Evolutionary conservation across 306 rosid species (phyloP), one percentile per base, ranked within the genome.

Genomic region (Trichosanthes truncata): DNA sequence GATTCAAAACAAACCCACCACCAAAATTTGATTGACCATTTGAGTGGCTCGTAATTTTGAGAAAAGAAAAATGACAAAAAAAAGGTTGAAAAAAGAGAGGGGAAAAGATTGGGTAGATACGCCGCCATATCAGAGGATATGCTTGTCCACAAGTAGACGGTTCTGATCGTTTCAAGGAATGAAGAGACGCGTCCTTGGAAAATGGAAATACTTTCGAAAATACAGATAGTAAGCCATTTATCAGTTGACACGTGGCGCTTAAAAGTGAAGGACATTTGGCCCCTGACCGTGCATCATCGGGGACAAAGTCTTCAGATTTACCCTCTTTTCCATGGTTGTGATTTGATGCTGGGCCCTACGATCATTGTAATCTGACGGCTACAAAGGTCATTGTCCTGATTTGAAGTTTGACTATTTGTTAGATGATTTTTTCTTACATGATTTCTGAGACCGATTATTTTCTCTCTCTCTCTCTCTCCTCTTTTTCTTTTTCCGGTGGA

Each of bases 101-200:
- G 60, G 18, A 18, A 46, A 48, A 29, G 57, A 46, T 73, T 26
- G 78, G 41, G 25, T 73, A 73, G 78, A 73, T 73, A 73, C 78
- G 78, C 78, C 78, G 78, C 60, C 78, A 48, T 3, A 48, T 73
- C 78, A 48, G 59, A 48, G 78, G 78, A 73, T 73, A 73, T 48
- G 78, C 60, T 73, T 46, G 78, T 73, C 78, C 56, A 14, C 60
- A 73, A 73, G 41, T 73, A 48, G 59, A 68, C 75, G 75, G 75
- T 68, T 68, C 75, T 68, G 75, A 73, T 73, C 41, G 78, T 48
- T 73, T 46, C 60, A 73, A 73, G 41, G 78, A 73, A 73, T 46
- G 78, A 73, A 46, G 78, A 49, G 60, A 48, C 78, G 78, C 59
- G 25, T 73, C 60, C 60, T 73, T 73, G 78, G 78, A 73, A 73